Evolutionary conservation across 2,329 filamentous ascomycete species (phyloP).

Genomic region (Lachnellula cervina): DNA sequence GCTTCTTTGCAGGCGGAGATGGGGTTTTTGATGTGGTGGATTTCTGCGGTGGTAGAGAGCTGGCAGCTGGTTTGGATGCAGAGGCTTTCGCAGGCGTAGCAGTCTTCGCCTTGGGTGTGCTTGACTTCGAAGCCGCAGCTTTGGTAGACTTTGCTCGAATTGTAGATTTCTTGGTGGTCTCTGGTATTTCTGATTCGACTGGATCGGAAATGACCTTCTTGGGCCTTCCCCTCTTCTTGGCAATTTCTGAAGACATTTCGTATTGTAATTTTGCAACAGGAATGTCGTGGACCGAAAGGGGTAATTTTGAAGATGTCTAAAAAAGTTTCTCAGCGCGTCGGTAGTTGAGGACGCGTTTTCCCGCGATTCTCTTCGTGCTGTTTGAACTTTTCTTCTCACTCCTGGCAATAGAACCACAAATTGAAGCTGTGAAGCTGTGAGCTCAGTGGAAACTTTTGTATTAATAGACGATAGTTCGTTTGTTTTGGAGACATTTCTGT

Average conservation of each 20-base stretch:
- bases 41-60: background rate
- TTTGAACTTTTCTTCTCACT: background rate
- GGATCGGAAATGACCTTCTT: slow-evolving; percentile 27
- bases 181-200: slow-evolving; percentile 16
- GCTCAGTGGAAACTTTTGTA: background rate
- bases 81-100: slow-evolving; percentile 9
- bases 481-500: background rate
- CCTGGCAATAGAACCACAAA: background rate
- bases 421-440: background rate
- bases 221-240: slow-evolving; percentile 28
- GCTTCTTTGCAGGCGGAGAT: background rate
- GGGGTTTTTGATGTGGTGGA: slow-evolving; percentile 4
- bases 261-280: background rate
- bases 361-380: background rate
- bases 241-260: slow-evolving; percentile 24
- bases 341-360: background rate
- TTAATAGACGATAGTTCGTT: background rate
- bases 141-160: slow-evolving; percentile 25
- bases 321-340: slow-evolving; percentile 1
- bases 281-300: background rate
- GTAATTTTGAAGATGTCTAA: background rate
- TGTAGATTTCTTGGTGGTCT: slow-evolving; percentile 14
- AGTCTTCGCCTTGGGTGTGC: slow-evolving; percentile 8
- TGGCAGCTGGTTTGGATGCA: slow-evolving; percentile 5
- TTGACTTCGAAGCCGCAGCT: slow-evolving; percentile 8